A percentile compares a stretch with the other conserved stretches of the same genome.
phyloP scores from a whole-genome alignment of 208 protist genomes.

The Leishmania lainsoni region DNA sequence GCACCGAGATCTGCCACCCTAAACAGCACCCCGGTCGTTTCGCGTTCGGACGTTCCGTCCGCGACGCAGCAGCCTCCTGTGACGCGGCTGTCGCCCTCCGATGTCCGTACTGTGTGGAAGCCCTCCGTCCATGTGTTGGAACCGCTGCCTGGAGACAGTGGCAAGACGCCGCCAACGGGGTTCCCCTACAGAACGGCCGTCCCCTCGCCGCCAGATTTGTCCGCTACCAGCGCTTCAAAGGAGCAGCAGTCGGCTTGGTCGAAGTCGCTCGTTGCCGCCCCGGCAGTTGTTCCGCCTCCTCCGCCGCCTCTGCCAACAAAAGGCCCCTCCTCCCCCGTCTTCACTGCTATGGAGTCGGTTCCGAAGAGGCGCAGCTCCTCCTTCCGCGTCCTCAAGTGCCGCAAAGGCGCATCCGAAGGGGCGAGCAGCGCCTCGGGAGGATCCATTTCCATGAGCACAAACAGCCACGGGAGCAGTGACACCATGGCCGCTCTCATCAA shows the following conservation, averaged over 20 bases:
- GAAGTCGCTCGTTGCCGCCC: neutral
- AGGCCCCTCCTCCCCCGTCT: neutral
- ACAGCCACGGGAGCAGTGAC: neutral
- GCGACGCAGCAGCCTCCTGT: neutral
- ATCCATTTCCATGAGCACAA: neutral
- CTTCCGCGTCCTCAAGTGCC: constrained; percentile 9
- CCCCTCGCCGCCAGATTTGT: neutral
- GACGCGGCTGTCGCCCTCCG: neutral
- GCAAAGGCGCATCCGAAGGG: neutral
- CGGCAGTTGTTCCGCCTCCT: neutral
- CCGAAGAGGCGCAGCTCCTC: constrained; percentile 5
- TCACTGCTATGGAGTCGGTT: constrained; percentile 29
- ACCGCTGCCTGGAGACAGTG: neutral
- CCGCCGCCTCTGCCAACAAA: neutral
- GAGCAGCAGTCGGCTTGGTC: neutral
- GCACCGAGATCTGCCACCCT: neutral
- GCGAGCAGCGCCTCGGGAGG: neutral
- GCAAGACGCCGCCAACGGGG: neutral
- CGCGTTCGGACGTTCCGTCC: neutral
- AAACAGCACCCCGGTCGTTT: neutral
- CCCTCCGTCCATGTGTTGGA: neutral
- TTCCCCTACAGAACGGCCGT: neutral
- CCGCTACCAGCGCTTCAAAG: neutral
- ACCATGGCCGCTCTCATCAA: neutral
- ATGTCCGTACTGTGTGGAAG: neutral